A percentile compares a stretch with the other conserved stretches of the same genome.
phyloP scores from a whole-genome alignment of 345 rosid genomes.

The Firmiana major region DNA sequence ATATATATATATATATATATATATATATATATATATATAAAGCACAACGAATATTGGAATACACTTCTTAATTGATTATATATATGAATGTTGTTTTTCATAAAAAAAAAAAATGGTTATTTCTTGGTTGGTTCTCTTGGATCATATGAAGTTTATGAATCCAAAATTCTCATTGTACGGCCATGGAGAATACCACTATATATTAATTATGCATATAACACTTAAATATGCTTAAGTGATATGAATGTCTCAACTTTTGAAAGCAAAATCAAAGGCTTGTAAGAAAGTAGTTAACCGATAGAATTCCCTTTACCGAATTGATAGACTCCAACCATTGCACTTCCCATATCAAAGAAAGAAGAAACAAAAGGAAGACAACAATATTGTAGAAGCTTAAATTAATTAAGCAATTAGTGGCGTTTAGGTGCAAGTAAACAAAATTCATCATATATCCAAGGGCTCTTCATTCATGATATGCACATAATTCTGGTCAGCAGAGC shows the following conservation, averaged over 20 bases:
- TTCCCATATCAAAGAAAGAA: neutral
- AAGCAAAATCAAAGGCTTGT: neutral
- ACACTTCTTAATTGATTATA: no score
- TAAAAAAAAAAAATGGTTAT: neutral
- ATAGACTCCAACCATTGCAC: neutral
- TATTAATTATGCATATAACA: neutral
- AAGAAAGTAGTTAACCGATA: neutral
- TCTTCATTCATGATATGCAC: constrained; percentile 21
- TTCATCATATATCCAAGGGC: constrained; percentile 6
- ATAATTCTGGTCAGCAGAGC: constrained; percentile 22
- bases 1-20: no score
- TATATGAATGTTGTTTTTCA: no score
- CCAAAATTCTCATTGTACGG: neutral
- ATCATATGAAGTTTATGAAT: neutral
- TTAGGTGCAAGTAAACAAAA: constrained; percentile 11
- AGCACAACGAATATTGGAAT: no score
- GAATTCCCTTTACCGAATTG: neutral
- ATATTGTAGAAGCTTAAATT: neutral
- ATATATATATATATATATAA: no score
- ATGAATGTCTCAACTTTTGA: constrained; percentile 5
- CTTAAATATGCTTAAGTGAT: neutral
- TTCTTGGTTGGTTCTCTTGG: neutral
- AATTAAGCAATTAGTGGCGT: neutral
- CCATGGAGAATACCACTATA: neutral
- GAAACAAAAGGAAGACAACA: neutral